Evolutionary conservation across 2,329 filamentous ascomycete genomes (phyloP).

Genomic region (Neonectria coccinea): DNA sequence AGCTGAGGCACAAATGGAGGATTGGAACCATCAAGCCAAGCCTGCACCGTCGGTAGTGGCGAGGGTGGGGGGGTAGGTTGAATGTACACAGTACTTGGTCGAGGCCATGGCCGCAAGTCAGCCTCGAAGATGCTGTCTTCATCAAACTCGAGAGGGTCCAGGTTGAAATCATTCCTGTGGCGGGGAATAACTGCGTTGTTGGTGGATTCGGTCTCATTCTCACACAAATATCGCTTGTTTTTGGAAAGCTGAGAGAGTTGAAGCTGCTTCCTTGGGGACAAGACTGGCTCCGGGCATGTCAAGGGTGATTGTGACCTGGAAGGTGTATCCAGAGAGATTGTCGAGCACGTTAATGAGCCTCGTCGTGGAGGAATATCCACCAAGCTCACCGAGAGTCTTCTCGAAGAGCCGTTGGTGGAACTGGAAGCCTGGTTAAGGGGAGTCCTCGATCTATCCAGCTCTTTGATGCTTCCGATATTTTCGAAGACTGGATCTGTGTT

Average conservation of each 20-base stretch:
- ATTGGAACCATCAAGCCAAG: conserved; percentile 51
- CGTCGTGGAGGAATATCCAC: conserved; percentile 39
- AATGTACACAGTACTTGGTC: conserved; percentile 45
- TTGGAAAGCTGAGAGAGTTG: conserved; percentile 26
- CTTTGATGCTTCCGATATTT: conserved; percentile 30
- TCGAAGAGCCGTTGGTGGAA: conserved; percentile 15
- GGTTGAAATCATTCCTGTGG: conserved; percentile 29
- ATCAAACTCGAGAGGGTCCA: conserved; percentile 33
- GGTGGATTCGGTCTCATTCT: conserved; percentile 36
- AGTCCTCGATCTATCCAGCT: conserved; percentile 12
- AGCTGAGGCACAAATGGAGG: conserved; percentile 47
- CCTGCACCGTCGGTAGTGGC: conserved; percentile 51
- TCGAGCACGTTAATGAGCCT: conserved; percentile 35
- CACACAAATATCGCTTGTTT: conserved; percentile 30
- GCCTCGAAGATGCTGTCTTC: conserved; percentile 37
- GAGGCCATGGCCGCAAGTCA: conserved; percentile 23
- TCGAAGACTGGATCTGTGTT: conserved; percentile 36
- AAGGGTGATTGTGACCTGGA: conserved; percentile 26
- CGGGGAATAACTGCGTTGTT: conserved; percentile 22
- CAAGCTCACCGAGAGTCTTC: conserved; percentile 32
- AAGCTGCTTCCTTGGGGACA: conserved; percentile 23
- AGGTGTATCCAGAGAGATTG: conserved; percentile 21
- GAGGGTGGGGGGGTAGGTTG: conserved; percentile 51
- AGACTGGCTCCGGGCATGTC: conserved; percentile 27
- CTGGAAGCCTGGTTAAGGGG: not conserved